phyloP scores from a whole-genome alignment of 805 yeast species.

The Saccharomycopsis fermentans region DNA sequence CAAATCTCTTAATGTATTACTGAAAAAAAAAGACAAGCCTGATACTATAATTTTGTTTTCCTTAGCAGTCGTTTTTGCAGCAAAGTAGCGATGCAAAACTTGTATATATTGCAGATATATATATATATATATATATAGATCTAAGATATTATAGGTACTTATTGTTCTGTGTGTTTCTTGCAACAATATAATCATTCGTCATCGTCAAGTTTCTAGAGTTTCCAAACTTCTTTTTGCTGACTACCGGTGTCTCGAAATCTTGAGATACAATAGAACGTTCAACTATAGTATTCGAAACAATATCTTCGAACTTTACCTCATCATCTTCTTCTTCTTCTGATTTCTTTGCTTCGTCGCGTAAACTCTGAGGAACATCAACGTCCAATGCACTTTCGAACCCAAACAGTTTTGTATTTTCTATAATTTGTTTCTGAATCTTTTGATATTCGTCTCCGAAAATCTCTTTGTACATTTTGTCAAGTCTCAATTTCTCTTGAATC shows the following conservation, averaged over 20 bases:
- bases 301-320: constrained; percentile 9
- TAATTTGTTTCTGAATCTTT: constrained; percentile 10
- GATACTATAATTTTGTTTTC: too few relatives aligned
- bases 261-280: constrained; percentile 5
- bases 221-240: neutral
- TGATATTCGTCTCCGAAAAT: constrained; percentile 15
- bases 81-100: too few relatives aligned
- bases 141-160: neutral
- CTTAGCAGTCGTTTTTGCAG: too few relatives aligned
- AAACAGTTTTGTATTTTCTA: constrained; percentile 2
- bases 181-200: neutral
- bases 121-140: neutral
- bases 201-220: neutral
- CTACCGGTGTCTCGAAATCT: neutral
- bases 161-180: neutral
- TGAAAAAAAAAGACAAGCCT: too few relatives aligned
- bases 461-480: constrained; percentile 15
- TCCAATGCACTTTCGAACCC: neutral
- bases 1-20: too few relatives aligned
- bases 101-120: neutral
- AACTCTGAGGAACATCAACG: neutral
- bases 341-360: neutral
- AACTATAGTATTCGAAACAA: constrained; percentile 11
- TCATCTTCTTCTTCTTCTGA: constrained; percentile 3
- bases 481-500: constrained; percentile 3